phyloP scores from a whole-genome alignment of 352 stramenopile genomes.

The Pythium brassicae region DNA sequence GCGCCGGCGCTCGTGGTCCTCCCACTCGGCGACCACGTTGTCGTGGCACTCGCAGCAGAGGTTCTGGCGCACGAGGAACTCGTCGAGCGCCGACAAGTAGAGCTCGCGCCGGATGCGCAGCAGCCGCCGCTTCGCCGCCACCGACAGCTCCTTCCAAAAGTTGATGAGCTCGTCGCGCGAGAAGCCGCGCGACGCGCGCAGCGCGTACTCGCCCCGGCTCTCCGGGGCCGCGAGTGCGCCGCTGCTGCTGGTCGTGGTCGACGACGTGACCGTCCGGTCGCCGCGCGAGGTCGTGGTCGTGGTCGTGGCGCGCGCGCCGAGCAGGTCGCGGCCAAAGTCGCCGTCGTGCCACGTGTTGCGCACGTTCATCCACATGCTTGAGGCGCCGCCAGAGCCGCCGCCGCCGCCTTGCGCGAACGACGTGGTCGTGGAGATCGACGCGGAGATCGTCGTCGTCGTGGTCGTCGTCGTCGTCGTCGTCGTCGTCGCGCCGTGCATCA shows the following conservation, averaged over 20 bases:
- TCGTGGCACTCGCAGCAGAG: slow-evolving; percentile 82
- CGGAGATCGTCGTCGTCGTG: slow-evolving; percentile 11
- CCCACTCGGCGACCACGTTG: slow-evolving; percentile 80
- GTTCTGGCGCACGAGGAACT: slow-evolving; percentile 74
- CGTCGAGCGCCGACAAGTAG: slow-evolving; percentile 62
- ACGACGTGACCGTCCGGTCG: not conserved
- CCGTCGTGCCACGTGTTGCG: slow-evolving; percentile 18
- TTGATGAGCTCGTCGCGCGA: slow-evolving; percentile 74
- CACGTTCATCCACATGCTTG: slow-evolving; percentile 17
- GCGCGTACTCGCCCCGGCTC: slow-evolving; percentile 19
- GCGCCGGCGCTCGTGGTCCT: slow-evolving; percentile 66
- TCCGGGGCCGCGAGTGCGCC: slow-evolving; percentile 19
- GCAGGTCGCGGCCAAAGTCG: slow-evolving; percentile 11
- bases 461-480: slow-evolving; percentile 4
- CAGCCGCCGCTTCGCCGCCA: slow-evolving; percentile 58
- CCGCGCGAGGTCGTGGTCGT: slow-evolving; percentile 6
- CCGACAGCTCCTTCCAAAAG: slow-evolving; percentile 71
- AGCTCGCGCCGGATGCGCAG: slow-evolving; percentile 70
- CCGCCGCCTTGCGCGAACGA: slow-evolving; percentile 15
- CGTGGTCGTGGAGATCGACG: slow-evolving; percentile 14
- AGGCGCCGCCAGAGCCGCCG: not conserved
- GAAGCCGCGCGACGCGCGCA: slow-evolving; percentile 40
- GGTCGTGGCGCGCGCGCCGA: slow-evolving; percentile 8
- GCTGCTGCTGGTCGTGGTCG: not conserved
- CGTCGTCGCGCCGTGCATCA: slow-evolving; percentile 9